Base-by-base conservation (phyloP, 108 stramenopile genomes). In the Chaetoceros muelleri region DNA sequence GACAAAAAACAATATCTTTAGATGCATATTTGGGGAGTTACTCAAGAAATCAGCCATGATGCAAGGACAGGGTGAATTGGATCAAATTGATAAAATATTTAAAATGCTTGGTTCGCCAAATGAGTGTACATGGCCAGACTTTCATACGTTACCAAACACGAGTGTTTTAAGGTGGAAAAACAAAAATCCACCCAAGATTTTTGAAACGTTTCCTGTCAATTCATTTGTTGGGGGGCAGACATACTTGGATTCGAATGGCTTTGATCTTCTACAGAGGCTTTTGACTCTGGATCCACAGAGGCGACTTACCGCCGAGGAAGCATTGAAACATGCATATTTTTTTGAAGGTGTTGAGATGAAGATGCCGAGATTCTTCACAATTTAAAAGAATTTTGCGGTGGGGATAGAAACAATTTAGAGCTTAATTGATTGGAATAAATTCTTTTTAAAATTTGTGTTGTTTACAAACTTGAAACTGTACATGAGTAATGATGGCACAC, bases 1-100 rank as follows among this genome's bases (percentile, higher is more conserved):
- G n/a, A n/a, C n/a, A n/a, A n/a, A n/a, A n/a, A n/a, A n/a, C 22
- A 34, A 23, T 27, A 72, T 79, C 51, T 59, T 96, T 23, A 96
- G 99, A 1, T 99, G 99, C 57, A 96, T 98, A 52, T 94, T 98
- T 70, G 97, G 95, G 0, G 99, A 98, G 71, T 70, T 98, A 26
- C 73, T 98, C 24, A 83, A 92, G 53, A 73, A 84, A 58, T 72
- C 78, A n/a, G 91, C 95, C 3, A 76, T 97, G 13, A 71, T 99
- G 61, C 85, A 93, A 46, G 96, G 98, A 28, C 73, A 91, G 58
- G 92, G 94, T 16, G 94, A 96, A 65, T 61, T 98, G 45, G 94
- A 99, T 62, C 98, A 99, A 73, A 85, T 99, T 55, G 78, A 90
- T 46, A 88, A 96, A 52, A 95, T 96, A 51, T 97, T 97, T 67